Percentiles rank a stretch among this genome's conserved stretches.
Evolutionary conservation across 169 alveolate genomes (phyloP).

Genomic region (Eimeria praecox): DNA sequence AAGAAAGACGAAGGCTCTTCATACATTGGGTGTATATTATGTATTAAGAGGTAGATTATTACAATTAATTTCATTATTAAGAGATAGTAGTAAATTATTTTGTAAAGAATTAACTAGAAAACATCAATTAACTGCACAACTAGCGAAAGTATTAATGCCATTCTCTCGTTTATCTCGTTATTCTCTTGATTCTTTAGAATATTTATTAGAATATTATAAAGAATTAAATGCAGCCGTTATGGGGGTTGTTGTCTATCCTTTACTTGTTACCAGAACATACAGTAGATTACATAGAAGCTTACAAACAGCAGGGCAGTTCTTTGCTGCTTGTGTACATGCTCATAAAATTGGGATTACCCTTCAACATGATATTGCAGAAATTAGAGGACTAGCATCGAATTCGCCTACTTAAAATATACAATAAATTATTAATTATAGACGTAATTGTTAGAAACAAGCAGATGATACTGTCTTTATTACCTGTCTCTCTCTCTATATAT

Average conservation of each 20-base stretch:
- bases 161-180: slow-evolving; percentile 26
- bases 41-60: not conserved
- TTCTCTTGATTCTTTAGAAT: slow-evolving; percentile 20
- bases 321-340: slow-evolving; percentile 1
- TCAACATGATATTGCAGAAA: not conserved
- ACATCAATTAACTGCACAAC: not conserved
- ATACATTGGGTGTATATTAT: not conserved
- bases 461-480: too few species aligned
- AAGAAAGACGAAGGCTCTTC: slow-evolving; percentile 24
- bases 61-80: not conserved
- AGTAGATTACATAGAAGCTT: slow-evolving; percentile 14
- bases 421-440: not conserved
- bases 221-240: not conserved
- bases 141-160: not conserved
- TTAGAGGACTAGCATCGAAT: not conserved
- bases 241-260: not conserved
- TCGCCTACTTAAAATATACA: not conserved
- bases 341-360: not conserved
- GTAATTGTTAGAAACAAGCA: not conserved
- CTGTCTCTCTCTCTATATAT: too few species aligned
- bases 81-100: slow-evolving; percentile 22
- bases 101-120: not conserved
- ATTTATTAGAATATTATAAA: not conserved
- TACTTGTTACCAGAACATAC: slow-evolving; percentile 34
- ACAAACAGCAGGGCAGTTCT: slow-evolving; percentile 46